A percentile compares a stretch with the other conserved stretches of the same genome.
phyloP scores from a whole-genome alignment of 345 rosid genomes.

The Eucalyptus marginata region DNA sequence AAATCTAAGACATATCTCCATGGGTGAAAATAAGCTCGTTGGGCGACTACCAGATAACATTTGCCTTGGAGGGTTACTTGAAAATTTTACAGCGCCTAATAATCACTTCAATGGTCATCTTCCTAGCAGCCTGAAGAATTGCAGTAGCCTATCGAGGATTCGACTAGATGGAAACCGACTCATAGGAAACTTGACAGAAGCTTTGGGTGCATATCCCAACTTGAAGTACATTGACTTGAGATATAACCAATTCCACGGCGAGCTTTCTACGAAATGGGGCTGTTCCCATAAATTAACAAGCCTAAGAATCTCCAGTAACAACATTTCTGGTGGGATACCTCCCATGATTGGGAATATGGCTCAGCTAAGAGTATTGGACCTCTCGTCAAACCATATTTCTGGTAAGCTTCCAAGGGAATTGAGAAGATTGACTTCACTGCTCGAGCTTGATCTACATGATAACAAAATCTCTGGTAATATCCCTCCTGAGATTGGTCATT shows the following conservation, averaged over 20 bases:
- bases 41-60: neutral
- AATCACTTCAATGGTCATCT: constrained; percentile 2
- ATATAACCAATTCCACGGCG: neutral
- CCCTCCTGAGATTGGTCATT: constrained; percentile 2
- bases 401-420: neutral
- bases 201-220: neutral
- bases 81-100: neutral
- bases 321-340: neutral
- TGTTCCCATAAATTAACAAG: neutral
- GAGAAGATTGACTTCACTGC: neutral
- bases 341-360: neutral
- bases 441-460: neutral
- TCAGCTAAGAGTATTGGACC: neutral
- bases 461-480: constrained; percentile 9
- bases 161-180: constrained; percentile 9
- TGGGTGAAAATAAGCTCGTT: neutral
- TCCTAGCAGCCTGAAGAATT: constrained; percentile 3
- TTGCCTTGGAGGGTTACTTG: neutral
- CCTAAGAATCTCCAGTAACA: neutral
- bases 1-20: neutral
- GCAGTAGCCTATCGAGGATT: neutral
- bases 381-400: neutral
- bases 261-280: neutral
- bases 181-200: constrained; percentile 3
- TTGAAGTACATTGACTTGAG: neutral